Evolutionary conservation across 441 rosid genomes (phyloP), one percentile per base, ranked within the genome.

Genomic region (Brassica balearica): DNA sequence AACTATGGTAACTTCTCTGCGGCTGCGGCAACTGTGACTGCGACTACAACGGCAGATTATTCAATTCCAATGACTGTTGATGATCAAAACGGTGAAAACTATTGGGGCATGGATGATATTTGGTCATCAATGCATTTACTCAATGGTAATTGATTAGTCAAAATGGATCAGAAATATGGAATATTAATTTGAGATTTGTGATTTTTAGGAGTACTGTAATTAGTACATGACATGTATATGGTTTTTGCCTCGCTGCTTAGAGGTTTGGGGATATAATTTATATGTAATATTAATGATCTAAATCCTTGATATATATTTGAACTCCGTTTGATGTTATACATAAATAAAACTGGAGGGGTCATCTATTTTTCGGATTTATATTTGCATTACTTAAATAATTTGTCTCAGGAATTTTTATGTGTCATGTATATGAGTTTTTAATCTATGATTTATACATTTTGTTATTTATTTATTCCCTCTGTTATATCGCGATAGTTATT

Each of bases 101-200:
- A 85, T 77, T 96, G 99, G 99, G 89, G 84, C 84, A 85, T 92
- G 87, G 98, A 94, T 82, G 98, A 94, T 79, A 76, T 96, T 64
- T 96, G 98, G 98, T 90, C 97, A 72, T 91, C 96, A 65, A 88
- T 91, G 91, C 91, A 94, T 22, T 74, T 94, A 73, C 85, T 88
- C 25, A 91, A 86, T 71, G 88, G 85, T 15, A 89, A 92, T 70
- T 92, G 81, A 90, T 65, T 29, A 12, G 27, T 27, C n/a, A 36
- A 60, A 15, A 46, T 66, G 53, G 58, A 20, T 22, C 23, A 7
- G 19, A 15, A n/a, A 23, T 5, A 8, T 67, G 72, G 69, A 46
- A 38, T 58, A 73, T 73, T 19, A 59, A 20, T 60, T 55, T 51
- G 74, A 67, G 85, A 64, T 32, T 68, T 83, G 25, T 84, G 71